Evolutionary conservation across 306 rosid genomes (phyloP).

Genomic region (Fragaria nilgerrensis): DNA sequence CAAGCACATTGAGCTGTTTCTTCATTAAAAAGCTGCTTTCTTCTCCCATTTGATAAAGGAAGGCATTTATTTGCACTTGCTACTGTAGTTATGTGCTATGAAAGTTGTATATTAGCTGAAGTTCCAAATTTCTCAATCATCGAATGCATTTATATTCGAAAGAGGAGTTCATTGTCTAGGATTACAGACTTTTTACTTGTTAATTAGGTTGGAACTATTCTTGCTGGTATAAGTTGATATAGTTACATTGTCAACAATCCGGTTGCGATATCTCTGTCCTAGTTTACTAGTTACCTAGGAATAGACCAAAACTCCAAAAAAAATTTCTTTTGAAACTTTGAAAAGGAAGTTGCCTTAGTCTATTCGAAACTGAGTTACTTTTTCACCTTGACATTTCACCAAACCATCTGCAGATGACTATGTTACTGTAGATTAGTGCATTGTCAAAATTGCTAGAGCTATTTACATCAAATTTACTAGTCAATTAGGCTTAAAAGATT

Average conservation of each 20-base stretch:
- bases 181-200: not conserved
- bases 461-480: not conserved
- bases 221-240: not conserved
- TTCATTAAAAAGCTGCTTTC: slow-evolving; percentile 19
- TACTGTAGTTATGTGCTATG: not conserved
- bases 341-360: not conserved
- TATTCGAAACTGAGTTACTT: not conserved
- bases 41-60: slow-evolving; percentile 8
- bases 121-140: not conserved
- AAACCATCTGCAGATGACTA: not conserved
- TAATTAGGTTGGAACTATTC: not conserved
- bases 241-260: not conserved
- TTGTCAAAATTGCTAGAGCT: not conserved
- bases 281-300: not conserved
- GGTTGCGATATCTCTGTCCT: not conserved
- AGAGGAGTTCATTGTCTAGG: not conserved
- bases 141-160: not conserved
- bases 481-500: not conserved
- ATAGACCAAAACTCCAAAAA: not conserved
- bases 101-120: not conserved
- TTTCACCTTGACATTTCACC: not conserved
- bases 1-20: slow-evolving; percentile 27
- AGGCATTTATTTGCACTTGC: not conserved
- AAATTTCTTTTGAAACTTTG: not conserved
- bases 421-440: not conserved